Evolutionary conservation across 1,284 basidiomycete genomes (phyloP).

Genomic region (Cutaneotrichosporon sp.): DNA sequence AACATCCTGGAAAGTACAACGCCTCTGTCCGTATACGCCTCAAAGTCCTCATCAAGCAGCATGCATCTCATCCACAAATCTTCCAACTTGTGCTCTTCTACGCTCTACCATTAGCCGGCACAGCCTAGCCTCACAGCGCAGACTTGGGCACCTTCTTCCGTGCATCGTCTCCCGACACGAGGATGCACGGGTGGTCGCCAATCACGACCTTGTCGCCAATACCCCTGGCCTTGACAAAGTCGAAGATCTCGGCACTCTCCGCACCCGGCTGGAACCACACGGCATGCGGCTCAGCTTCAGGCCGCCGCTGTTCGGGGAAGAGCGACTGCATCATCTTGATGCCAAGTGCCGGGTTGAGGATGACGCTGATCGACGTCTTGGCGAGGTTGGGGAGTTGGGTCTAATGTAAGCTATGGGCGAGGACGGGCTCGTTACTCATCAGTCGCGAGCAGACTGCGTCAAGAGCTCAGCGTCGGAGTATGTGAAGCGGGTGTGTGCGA

Average conservation of each 20-base stretch:
- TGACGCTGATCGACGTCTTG: conserved; percentile 5
- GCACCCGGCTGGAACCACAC: conserved; percentile 8
- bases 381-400: conserved; percentile 3
- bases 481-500: no score
- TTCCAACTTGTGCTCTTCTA: background rate
- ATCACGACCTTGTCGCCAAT: conserved; percentile 3
- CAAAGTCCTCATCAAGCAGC: no score
- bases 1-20: no score
- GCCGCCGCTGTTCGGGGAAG: background rate
- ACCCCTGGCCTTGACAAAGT: background rate
- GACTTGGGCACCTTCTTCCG: background rate
- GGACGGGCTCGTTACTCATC: no score
- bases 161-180: background rate
- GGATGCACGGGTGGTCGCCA: background rate
- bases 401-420: background rate
- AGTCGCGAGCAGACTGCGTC: no score
- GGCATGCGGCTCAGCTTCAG: background rate
- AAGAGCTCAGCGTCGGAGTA: no score
- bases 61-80: no score
- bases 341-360: background rate
- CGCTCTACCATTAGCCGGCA: background rate
- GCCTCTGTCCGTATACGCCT: no score
- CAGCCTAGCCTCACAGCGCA: background rate
- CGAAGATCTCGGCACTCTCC: background rate
- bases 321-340: conserved; percentile 3